These are phyloP conservation scores for Saitoella complicata DNA, from an alignment of 805 yeast species.

Conservation along the genomic window DNA sequence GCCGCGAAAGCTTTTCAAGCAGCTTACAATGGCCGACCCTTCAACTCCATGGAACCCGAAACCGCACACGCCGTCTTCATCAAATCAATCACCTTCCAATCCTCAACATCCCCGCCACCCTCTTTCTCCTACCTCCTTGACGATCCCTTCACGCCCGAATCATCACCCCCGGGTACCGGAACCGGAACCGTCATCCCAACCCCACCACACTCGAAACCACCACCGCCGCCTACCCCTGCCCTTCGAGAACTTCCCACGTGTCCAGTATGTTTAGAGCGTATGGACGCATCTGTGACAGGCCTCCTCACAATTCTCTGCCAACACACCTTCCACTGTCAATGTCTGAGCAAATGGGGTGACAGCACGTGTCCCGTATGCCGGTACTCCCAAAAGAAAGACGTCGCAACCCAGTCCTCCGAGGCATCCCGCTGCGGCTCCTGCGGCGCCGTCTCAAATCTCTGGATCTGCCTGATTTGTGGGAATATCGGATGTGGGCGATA, in stretches of 20 bases:
- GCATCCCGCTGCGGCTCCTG: slow-evolving; percentile 37
- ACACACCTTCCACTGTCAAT: slow-evolving; percentile 82
- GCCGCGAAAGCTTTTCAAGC: slow-evolving; percentile 50
- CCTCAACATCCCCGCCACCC: slow-evolving; percentile 12
- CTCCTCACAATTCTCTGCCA: slow-evolving; percentile 78
- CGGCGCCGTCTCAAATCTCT: slow-evolving; percentile 41
- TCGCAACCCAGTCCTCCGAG: slow-evolving; percentile 7
- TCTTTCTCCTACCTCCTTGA: slow-evolving; percentile 51
- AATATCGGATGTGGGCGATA: slow-evolving; percentile 85
- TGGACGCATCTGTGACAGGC: slow-evolving; percentile 71
- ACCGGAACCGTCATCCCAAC: slow-evolving; percentile 7
- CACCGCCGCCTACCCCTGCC: slow-evolving; percentile 16
- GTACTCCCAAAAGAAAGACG: slow-evolving; percentile 35
- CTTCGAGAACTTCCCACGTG: slow-evolving; percentile 69
- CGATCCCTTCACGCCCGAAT: slow-evolving; percentile 48
- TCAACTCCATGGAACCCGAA: slow-evolving; percentile 82
- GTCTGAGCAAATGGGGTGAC: slow-evolving; percentile 76
- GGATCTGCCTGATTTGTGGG: slow-evolving; percentile 87
- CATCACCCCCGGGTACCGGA: slow-evolving; percentile 10
- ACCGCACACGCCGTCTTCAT: slow-evolving; percentile 61
- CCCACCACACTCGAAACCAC: slow-evolving; percentile 7
- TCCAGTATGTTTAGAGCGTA: slow-evolving; percentile 79
- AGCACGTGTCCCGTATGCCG: slow-evolving; percentile 75
- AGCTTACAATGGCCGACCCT: slow-evolving; percentile 51
- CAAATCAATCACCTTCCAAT: slow-evolving; percentile 35